Conservation (phyloP, 108 stramenopile genomes). For the Conticribra guillardii region DNA sequence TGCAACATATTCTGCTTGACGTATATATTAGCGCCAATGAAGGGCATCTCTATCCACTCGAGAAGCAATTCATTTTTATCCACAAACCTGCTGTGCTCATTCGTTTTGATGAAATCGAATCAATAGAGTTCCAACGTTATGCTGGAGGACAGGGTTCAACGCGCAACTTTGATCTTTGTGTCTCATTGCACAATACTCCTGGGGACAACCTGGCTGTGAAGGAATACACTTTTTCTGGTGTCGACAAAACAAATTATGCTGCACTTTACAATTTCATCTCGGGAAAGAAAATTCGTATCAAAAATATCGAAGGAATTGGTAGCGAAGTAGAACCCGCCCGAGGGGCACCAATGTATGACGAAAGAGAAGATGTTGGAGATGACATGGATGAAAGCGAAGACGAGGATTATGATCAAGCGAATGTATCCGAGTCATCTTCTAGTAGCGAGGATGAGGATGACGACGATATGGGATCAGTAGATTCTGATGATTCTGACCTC, state of each 20-base stretch:
- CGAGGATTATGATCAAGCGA: slow-evolving; percentile 62
- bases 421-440: slow-evolving; percentile 61
- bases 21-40: slow-evolving; percentile 81
- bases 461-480: slow-evolving; percentile 52
- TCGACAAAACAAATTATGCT: slow-evolving; percentile 90
- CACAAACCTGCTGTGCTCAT: slow-evolving; percentile 98
- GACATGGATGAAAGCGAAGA: slow-evolving; percentile 62
- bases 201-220: slow-evolving; percentile 59
- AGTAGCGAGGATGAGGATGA: slow-evolving; percentile 66
- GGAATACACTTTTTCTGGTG: slow-evolving; percentile 89
- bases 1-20: too few species aligned
- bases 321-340: slow-evolving; percentile 28
- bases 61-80: slow-evolving; percentile 99
- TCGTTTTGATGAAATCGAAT: slow-evolving; percentile 96
- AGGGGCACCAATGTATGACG: slow-evolving; percentile 63
- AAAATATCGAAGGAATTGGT: slow-evolving; percentile 80
- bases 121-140: slow-evolving; percentile 96
- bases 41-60: slow-evolving; percentile 96
- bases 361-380: slow-evolving; percentile 55
- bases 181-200: slow-evolving; percentile 69
- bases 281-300: slow-evolving; percentile 89
- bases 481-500: slow-evolving; percentile 46
- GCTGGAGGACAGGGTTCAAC: slow-evolving; percentile 90
- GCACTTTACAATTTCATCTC: slow-evolving; percentile 87
- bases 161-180: slow-evolving; percentile 92